Conservation (phyloP, 768 basidiomycete species). For the Symmetrospora coprosmae region DNA sequence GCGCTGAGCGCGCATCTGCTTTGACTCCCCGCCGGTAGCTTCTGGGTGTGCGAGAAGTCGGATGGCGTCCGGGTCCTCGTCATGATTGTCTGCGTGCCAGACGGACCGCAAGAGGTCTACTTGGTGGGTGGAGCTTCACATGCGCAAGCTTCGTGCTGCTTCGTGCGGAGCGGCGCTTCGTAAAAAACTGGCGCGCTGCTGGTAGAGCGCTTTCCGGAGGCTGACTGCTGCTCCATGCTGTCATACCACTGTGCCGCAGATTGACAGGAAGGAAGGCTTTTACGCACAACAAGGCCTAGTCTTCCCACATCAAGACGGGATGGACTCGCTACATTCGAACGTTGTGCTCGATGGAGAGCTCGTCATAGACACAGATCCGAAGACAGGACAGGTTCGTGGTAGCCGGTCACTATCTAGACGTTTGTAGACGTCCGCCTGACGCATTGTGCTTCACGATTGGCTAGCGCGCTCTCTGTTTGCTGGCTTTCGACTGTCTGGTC, state of each 20-base stretch:
- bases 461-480: slow-evolving; percentile 65
- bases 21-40: slow-evolving; percentile 43
- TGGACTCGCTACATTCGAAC: slow-evolving; percentile 52
- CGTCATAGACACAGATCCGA: slow-evolving; percentile 72
- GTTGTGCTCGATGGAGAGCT: slow-evolving; percentile 87
- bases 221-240: not conserved
- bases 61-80: slow-evolving; percentile 86
- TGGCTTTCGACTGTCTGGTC: slow-evolving; percentile 87
- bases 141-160: not conserved
- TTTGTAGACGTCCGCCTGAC: not conserved
- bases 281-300: slow-evolving; percentile 58
- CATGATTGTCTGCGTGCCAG: slow-evolving; percentile 51
- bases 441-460: not conserved
- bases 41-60: slow-evolving; percentile 99
- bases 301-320: slow-evolving; percentile 78
- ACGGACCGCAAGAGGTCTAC: slow-evolving; percentile 48
- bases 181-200: no score
- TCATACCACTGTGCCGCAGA: slow-evolving; percentile 43
- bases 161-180: not conserved
- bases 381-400: slow-evolving; percentile 50
- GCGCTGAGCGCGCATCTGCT: not conserved
- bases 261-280: slow-evolving; percentile 86
- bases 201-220: no score
- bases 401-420: no score
- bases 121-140: slow-evolving; percentile 50